These are phyloP conservation scores for Yamadazyma siamensis DNA, from an alignment of 1,139 yeast species.

Conservation along the genomic window DNA sequence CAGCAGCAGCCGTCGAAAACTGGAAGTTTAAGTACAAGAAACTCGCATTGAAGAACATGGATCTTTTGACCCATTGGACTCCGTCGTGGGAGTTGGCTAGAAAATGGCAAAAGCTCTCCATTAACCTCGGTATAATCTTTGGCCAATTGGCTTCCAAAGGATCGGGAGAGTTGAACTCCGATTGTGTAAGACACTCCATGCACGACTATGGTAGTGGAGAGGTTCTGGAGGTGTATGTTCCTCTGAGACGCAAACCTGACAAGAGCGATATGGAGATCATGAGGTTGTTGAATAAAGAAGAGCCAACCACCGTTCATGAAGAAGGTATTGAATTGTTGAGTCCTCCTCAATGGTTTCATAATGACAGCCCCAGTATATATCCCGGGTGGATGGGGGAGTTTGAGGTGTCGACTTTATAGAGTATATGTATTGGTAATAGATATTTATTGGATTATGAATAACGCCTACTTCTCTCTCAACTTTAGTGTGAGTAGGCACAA, in stretches of 20 bases:
- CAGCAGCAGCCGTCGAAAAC: conserved; percentile 11
- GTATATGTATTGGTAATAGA: no score
- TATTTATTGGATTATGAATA: no score
- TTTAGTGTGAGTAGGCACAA: no score
- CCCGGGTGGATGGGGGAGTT: conserved; percentile 25
- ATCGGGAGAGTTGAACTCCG: conserved; percentile 15
- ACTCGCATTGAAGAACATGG: conserved; percentile 19
- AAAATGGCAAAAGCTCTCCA: conserved; percentile 21
- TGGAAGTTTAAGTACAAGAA: conserved; percentile 15
- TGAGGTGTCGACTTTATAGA: no score
- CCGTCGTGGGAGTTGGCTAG: conserved; percentile 25
- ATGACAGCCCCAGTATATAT: conserved; percentile 19
- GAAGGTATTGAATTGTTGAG: conserved; percentile 8
- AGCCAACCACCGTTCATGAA: conserved; percentile 1
- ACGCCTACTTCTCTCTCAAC: no score
- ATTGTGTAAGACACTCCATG: conserved; percentile 20
- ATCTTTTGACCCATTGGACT: conserved; percentile 19
- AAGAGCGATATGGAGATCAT: conserved; percentile 18
- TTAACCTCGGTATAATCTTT: conserved; percentile 18
- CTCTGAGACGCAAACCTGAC: no score
- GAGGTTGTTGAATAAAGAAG: no score
- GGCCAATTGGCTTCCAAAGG: conserved; percentile 14
- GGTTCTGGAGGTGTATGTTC: conserved; percentile 19
- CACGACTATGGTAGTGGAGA: conserved; percentile 26
- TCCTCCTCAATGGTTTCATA: conserved; percentile 17